Evolutionary conservation across 179 eudicot species (phyloP).

Genomic region (Spinacia oleracea): DNA sequence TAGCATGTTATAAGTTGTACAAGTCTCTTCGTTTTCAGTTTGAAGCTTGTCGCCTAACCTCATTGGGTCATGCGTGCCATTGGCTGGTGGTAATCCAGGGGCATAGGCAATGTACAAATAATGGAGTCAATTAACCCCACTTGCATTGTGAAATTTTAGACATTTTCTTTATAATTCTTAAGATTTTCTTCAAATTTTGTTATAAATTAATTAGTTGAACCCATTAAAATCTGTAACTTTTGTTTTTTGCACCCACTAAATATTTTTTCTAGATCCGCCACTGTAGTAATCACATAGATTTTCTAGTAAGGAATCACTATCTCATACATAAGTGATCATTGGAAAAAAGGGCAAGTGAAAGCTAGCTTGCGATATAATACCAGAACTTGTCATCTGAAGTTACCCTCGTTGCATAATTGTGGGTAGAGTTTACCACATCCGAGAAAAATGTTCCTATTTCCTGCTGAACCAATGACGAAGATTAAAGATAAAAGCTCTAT

Average conservation of each 20-base stretch:
- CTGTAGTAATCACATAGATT: not conserved
- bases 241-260: too few relatives aligned
- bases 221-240: not conserved
- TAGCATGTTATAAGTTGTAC: slow-evolving; percentile 93
- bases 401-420: slow-evolving; percentile 88
- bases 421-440: slow-evolving; percentile 89
- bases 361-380: slow-evolving; percentile 30
- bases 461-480: slow-evolving; percentile 40
- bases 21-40: slow-evolving; percentile 85
- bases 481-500: slow-evolving; percentile 7
- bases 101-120: too few relatives aligned
- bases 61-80: slow-evolving; percentile 83
- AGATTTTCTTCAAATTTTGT: too few relatives aligned
- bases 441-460: slow-evolving; percentile 82
- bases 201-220: slow-evolving; percentile 51
- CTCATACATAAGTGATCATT: too few relatives aligned
- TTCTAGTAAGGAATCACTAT: not conserved
- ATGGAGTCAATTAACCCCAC: too few relatives aligned
- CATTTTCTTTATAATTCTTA: too few relatives aligned
- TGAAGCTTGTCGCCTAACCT: slow-evolving; percentile 61
- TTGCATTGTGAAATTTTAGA: too few relatives aligned
- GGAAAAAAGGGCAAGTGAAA: too few relatives aligned
- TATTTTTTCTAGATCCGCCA: too few relatives aligned
- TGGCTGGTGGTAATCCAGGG: too few relatives aligned
- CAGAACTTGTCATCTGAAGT: slow-evolving; percentile 79